Percentiles rank a stretch among this genome's conserved stretches.
phyloP scores from a whole-genome alignment of 2,329 filamentous ascomycete genomes.

The Boeremia exigua region DNA sequence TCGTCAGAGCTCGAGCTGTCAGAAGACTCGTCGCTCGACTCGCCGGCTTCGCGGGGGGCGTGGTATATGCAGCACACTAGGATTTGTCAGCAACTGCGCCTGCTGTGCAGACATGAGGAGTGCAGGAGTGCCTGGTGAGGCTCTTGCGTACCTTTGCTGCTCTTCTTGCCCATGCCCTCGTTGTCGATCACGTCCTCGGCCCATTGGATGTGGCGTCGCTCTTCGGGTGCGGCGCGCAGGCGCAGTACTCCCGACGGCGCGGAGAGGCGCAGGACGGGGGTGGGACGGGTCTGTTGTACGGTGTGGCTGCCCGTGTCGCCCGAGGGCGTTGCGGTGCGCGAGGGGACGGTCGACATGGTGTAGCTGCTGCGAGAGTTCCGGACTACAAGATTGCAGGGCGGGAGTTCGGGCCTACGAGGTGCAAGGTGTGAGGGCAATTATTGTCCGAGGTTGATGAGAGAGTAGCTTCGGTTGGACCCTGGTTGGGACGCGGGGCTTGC shows the following conservation, averaged over 20 bases:
- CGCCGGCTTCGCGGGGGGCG: constrained; percentile 70
- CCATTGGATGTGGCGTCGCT: constrained; percentile 79
- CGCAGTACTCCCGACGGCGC: constrained; percentile 47
- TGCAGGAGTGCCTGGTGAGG: neutral
- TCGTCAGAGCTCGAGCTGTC: constrained; percentile 47
- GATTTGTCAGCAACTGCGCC: neutral
- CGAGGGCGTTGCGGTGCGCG: constrained; percentile 28
- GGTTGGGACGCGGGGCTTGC: constrained; percentile 8
- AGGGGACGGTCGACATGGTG: constrained; percentile 23
- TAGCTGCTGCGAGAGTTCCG: neutral
- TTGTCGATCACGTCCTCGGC: constrained; percentile 94
- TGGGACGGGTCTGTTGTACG: constrained; percentile 30
- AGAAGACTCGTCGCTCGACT: constrained; percentile 76
- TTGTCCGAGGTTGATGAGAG: neutral
- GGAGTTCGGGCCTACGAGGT: too few species aligned
- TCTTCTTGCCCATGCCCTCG: constrained; percentile 91
- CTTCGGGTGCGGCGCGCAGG: constrained; percentile 51
- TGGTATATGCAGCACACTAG: constrained; percentile 99
- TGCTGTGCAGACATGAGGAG: neutral
- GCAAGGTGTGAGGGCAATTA: too few species aligned
- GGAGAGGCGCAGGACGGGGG: constrained; percentile 42
- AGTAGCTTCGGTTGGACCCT: constrained; percentile 2
- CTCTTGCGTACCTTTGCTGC: constrained; percentile 75
- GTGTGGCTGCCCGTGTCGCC: constrained; percentile 32
- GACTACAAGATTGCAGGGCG: neutral